phyloP scores from a whole-genome alignment of 805 yeast genomes.

The Candida pini region DNA sequence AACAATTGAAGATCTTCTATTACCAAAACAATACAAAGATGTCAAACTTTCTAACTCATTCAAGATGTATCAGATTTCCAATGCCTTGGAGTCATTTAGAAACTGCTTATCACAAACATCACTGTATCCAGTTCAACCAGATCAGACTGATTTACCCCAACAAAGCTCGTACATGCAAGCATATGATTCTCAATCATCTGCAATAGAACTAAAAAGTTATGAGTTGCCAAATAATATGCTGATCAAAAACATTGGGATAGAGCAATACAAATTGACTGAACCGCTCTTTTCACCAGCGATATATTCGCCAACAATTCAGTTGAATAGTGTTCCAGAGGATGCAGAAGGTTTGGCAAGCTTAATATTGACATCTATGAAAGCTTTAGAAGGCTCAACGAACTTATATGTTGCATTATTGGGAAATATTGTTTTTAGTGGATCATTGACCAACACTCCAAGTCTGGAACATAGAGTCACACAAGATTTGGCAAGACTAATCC shows the following conservation, averaged over 20 bases:
- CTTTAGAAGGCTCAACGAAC: slow-evolving; percentile 39
- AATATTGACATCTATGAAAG: slow-evolving; percentile 38
- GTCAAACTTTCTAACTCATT: slow-evolving; percentile 31
- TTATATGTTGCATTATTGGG: slow-evolving; percentile 35
- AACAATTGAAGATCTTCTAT: slow-evolving; percentile 24
- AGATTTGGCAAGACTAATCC: slow-evolving; percentile 51
- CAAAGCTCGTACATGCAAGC: slow-evolving; percentile 32
- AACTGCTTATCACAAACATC: slow-evolving; percentile 26
- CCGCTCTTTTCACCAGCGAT: slow-evolving; percentile 59
- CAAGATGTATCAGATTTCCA: slow-evolving; percentile 33
- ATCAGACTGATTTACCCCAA: slow-evolving; percentile 21
- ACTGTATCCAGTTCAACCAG: slow-evolving; percentile 24
- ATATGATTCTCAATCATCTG: slow-evolving; percentile 24
- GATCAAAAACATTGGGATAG: slow-evolving; percentile 40
- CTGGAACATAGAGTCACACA: slow-evolving; percentile 48
- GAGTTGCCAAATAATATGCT: slow-evolving; percentile 56
- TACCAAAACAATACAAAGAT: slow-evolving; percentile 27
- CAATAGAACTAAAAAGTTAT: slow-evolving; percentile 39
- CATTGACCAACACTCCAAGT: slow-evolving; percentile 50
- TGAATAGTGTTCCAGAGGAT: slow-evolving; percentile 34
- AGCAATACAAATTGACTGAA: slow-evolving; percentile 54
- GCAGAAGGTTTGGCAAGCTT: slow-evolving; percentile 46
- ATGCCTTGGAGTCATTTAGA: slow-evolving; percentile 46
- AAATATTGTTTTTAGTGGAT: slow-evolving; percentile 57
- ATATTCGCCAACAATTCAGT: background rate